These are phyloP conservation scores for Dactylonectria estremocensis DNA, from an alignment of 2,329 filamentous ascomycete genomes.

Conservation along the genomic window DNA sequence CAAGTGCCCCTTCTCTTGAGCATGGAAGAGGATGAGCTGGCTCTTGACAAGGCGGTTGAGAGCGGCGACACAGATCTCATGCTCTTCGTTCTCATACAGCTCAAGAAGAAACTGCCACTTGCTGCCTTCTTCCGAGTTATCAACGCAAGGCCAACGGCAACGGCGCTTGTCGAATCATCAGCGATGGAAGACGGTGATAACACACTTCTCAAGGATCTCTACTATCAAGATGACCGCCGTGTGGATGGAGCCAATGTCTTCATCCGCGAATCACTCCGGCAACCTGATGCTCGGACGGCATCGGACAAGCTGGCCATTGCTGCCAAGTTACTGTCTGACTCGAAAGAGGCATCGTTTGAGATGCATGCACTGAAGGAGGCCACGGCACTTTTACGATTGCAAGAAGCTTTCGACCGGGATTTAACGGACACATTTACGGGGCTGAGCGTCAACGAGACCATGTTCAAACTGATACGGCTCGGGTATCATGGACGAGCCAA, in stretches of 20 bases:
- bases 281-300: conserved; percentile 78
- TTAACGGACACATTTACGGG: conserved; percentile 84
- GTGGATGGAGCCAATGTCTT: conserved; percentile 91
- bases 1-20: conserved; percentile 93
- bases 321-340: conserved; percentile 85
- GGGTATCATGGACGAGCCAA: conserved; percentile 88
- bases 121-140: conserved; percentile 94
- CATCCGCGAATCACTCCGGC: conserved; percentile 84
- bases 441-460: conserved; percentile 89
- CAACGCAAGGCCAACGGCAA: conserved; percentile 87
- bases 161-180: conserved; percentile 89
- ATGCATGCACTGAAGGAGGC: conserved; percentile 85
- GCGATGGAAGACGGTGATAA: conserved; percentile 81
- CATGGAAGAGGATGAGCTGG: conserved; percentile 97
- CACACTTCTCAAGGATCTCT: conserved; percentile 90
- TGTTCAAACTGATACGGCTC: conserved; percentile 87
- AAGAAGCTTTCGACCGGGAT: conserved; percentile 90
- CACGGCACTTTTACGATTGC: conserved; percentile 83
- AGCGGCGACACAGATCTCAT: conserved; percentile 95
- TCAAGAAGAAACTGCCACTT: conserved; percentile 91
- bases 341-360: conserved; percentile 84
- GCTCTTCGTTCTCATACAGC: conserved; percentile 87
- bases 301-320: conserved; percentile 92
- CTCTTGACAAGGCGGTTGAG: conserved; percentile 95
- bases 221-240: conserved; percentile 95